phyloP scores from a whole-genome alignment of 2,329 filamentous ascomycete species.

The Ophiocordyceps robertsii region DNA sequence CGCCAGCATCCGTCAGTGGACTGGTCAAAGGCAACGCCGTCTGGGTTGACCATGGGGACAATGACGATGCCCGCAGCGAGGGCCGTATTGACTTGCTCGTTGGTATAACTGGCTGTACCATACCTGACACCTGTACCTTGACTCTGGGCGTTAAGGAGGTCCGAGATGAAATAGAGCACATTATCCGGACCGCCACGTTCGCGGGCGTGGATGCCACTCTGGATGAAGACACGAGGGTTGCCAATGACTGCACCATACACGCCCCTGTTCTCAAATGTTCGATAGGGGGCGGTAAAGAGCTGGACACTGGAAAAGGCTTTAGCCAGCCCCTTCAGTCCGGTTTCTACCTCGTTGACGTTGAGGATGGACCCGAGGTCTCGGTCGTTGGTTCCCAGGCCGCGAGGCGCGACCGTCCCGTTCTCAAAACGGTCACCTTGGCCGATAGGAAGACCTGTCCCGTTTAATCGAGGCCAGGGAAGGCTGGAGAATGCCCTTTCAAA shows the following conservation, averaged over 20 bases:
- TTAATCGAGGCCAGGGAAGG: no score
- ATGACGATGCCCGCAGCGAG: constrained; percentile 39
- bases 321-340: neutral
- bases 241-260: constrained; percentile 30
- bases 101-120: constrained; percentile 35
- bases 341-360: neutral
- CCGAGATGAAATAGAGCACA: constrained; percentile 42
- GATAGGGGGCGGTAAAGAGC: constrained; percentile 26
- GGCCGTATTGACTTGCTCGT: constrained; percentile 34
- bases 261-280: constrained; percentile 27
- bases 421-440: no score
- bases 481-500: no score
- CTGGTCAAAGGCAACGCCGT: constrained; percentile 39
- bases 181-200: constrained; percentile 44
- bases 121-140: constrained; percentile 35
- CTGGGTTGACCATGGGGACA: constrained; percentile 38
- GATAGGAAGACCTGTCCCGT: no score
- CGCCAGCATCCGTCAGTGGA: constrained; percentile 36
- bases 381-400: no score
- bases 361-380: neutral
- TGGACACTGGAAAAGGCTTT: constrained; percentile 9
- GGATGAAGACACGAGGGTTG: constrained; percentile 36
- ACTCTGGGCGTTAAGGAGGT: constrained; percentile 40
- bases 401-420: no score
- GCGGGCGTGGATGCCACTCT: constrained; percentile 40